phyloP scores from a whole-genome alignment of 345 rosid species.

The Pelargonium nanum region DNA sequence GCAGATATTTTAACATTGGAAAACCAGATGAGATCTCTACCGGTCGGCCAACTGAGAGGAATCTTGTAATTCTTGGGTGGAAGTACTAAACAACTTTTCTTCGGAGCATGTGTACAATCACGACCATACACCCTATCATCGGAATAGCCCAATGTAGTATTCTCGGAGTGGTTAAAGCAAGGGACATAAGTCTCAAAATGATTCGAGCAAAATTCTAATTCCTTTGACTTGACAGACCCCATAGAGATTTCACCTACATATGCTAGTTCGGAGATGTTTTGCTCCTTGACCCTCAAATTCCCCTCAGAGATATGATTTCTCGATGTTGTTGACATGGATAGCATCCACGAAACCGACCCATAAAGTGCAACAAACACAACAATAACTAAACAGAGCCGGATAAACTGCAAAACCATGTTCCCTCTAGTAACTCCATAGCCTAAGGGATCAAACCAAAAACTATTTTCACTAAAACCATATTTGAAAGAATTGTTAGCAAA shows the following conservation, averaged over 20 bases:
- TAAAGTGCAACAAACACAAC: conserved; percentile 55
- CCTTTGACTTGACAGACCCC: conserved; percentile 62
- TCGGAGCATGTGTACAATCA: conserved; percentile 43
- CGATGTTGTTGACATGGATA: conserved; percentile 57
- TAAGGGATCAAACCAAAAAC: conserved; percentile 45
- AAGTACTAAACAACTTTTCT: conserved; percentile 52
- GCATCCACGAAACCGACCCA: conserved; percentile 92
- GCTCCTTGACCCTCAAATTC: conserved; percentile 79
- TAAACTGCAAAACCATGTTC: conserved; percentile 39
- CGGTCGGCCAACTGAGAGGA: conserved; percentile 97
- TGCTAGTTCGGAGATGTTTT: conserved; percentile 71
- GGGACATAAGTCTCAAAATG: conserved; percentile 73
- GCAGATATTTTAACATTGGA: conserved; percentile 82
- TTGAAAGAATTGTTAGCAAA: conserved; percentile 52
- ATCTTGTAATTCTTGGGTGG: conserved; percentile 69
- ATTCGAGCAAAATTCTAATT: conserved; percentile 56
- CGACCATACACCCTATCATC: conserved; percentile 53
- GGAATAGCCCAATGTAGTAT: conserved; percentile 40
- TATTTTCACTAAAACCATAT: conserved; percentile 42
- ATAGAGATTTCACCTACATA: conserved; percentile 85
- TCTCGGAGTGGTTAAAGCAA: conserved; percentile 68
- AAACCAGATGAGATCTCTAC: conserved; percentile 88
- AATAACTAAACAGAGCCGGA: conserved; percentile 61
- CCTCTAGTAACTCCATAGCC: no score
- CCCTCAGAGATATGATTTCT: conserved; percentile 65